phyloP scores from a whole-genome alignment of 2,329 filamentous ascomycete species.

The Thielaviopsis euricoi region DNA sequence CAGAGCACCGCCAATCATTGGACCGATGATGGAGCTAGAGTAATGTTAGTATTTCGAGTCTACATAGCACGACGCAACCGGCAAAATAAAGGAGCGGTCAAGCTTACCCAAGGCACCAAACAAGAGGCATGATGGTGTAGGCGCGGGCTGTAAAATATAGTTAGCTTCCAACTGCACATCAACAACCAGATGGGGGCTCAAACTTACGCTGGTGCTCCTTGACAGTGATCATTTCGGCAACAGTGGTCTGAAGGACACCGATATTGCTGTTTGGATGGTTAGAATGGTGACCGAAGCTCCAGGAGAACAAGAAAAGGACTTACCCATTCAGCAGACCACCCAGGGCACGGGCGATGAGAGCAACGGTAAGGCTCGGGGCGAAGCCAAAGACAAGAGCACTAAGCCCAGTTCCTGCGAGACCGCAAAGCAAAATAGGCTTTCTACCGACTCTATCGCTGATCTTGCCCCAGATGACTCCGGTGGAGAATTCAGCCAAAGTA shows the following conservation, averaged over 20 bases:
- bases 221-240: constrained; percentile 80
- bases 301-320: constrained; percentile 17
- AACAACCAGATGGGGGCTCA: neutral
- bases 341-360: constrained; percentile 72
- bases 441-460: constrained; percentile 83
- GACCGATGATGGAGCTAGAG: constrained; percentile 70
- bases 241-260: constrained; percentile 85
- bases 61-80: no score
- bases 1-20: constrained; percentile 76
- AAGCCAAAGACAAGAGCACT: constrained; percentile 93
- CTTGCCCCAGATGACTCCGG: constrained; percentile 82
- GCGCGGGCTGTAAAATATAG: constrained; percentile 51
- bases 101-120: constrained; percentile 81
- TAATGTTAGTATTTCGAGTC: neutral
- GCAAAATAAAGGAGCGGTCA: neutral
- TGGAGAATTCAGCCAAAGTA: constrained; percentile 86
- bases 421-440: constrained; percentile 79
- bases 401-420: constrained; percentile 77
- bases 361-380: constrained; percentile 62
- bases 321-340: constrained; percentile 88
- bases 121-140: constrained; percentile 94
- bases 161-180: constrained; percentile 16
- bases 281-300: neutral
- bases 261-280: constrained; percentile 48
- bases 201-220: constrained; percentile 79